Evolutionary conservation across 2,329 filamentous ascomycete genomes (phyloP), one percentile per base, ranked within the genome.

Genomic region (Aspergillus vadensis): DNA sequence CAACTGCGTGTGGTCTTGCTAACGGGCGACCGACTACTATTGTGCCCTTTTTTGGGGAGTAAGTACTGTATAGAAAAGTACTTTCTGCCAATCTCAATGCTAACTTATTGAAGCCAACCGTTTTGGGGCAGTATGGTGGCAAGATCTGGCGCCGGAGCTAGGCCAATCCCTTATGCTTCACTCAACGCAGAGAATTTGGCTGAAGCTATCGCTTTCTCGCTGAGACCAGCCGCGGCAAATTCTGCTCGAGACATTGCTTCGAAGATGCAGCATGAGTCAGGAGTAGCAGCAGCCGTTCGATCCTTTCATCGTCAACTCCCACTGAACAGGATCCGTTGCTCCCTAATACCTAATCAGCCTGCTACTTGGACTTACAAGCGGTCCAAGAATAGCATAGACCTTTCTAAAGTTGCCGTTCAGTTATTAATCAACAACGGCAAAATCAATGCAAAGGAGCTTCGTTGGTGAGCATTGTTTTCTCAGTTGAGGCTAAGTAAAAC

Each of bases 1-100:
- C 84, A 0, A 86, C 85, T 2, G 83, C 85, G 1, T 81, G 79
- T 39, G 84, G 85, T 1, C 77, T 87, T 4, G 69, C 76, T 2
- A 77, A 82, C 50, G 84, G 80, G 0, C 72, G 77, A 17, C 84
- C 85, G 0, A 86, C 84, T 0, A 70, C 81, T 0, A 78, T 86
- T 19, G 80, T 87, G 0, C 85, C 84, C 0, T 87, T 85, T 65
- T 85, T 85, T 63, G 83, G 83, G 51, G 83, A 86, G 72, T 74
- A 57, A 57, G 71, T 66, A n/a, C 8, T 12, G 10, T 27, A 10
- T 14, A 17, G 3, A n/a, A 19, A 8, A 5, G 7, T 30, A 2
- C 1, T 41, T 8, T 17, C 1, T 8, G 14, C 5, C 8, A 10
- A 3, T 17, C 8, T 10, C 9, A 32, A 6, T 27, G 47, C 47